Conservation (phyloP, 2,329 filamentous ascomycete genomes). For the Cercospora sp. region DNA sequence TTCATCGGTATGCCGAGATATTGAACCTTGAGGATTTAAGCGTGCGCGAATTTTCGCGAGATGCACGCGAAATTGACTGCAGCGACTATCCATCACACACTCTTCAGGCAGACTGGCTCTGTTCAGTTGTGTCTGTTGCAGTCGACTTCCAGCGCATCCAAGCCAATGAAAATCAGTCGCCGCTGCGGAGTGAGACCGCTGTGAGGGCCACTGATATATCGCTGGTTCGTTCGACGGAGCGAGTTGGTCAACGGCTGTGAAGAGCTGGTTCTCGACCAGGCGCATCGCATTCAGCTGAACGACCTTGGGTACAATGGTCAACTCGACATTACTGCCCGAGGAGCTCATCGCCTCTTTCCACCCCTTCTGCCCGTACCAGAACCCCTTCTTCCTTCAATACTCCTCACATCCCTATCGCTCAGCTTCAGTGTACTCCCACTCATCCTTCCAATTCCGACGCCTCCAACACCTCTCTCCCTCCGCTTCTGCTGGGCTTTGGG, state of each 20-base stretch:
- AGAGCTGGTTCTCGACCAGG: background rate
- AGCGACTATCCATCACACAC: background rate
- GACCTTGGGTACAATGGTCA: background rate
- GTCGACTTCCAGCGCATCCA: background rate
- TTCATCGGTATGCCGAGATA: background rate
- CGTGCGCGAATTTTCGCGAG: background rate
- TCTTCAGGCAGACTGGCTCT: background rate
- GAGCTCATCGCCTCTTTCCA: slow-evolving; percentile 11
- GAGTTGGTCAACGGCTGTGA: background rate
- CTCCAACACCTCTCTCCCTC: slow-evolving; percentile 66
- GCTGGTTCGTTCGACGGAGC: background rate
- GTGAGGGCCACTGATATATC: background rate
- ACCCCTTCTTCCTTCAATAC: slow-evolving; percentile 60
- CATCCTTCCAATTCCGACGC: slow-evolving; percentile 77
- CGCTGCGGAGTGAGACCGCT: background rate
- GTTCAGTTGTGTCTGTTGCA: background rate
- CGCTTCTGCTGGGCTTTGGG: slow-evolving; percentile 43
- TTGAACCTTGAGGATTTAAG: no score
- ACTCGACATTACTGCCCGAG: background rate
- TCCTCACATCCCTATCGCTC: slow-evolving; percentile 72
- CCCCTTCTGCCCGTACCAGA: background rate
- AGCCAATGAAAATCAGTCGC: background rate
- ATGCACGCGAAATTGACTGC: background rate
- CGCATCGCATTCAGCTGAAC: background rate
- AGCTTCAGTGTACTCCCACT: slow-evolving; percentile 75